A percentile compares a stretch with the other conserved stretches of the same genome.
Conservation (phyloP, 1,284 basidiomycete species). For the Trichosporon coremiiforme region DNA sequence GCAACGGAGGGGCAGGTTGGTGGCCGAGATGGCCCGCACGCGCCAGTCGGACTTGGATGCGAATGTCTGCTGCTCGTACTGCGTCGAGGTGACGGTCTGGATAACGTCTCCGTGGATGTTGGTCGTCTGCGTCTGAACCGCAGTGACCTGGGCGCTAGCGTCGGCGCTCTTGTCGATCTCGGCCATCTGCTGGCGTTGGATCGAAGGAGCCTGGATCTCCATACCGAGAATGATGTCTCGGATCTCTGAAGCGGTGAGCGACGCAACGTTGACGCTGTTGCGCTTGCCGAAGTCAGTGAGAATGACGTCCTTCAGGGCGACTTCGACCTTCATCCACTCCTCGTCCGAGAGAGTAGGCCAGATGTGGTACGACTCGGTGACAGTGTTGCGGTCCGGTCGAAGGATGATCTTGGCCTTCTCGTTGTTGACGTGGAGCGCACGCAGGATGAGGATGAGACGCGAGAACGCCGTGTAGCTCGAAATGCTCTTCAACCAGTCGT, state of each 20-base stretch:
- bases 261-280: conserved; percentile 98
- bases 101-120: conserved; percentile 98
- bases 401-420: conserved; percentile 97
- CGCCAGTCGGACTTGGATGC: conserved; percentile 99
- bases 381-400: conserved; percentile 88
- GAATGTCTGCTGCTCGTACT: conserved; percentile 97
- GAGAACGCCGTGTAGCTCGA: conserved; percentile 99
- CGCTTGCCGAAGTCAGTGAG: conserved; percentile 97
- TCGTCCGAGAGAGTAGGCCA: conserved; percentile 95
- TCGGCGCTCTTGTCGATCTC: conserved; percentile 96
- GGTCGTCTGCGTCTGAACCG: conserved; percentile 94
- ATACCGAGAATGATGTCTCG: conserved; percentile 96
- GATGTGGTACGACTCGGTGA: conserved; percentile 97
- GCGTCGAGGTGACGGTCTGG: conserved; percentile 93
- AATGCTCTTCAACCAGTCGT: conserved; percentile 99
- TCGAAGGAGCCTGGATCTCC: conserved; percentile 65
- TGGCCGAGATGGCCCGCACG: conserved; percentile 91
- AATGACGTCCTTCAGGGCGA: conserved; percentile 92
- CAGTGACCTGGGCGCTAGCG: conserved; percentile 92
- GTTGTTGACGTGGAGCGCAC: conserved; percentile 97
- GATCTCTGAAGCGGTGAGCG: conserved; percentile 92
- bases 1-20: conserved; percentile 90
- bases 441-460: conserved; percentile 89
- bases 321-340: conserved; percentile 99
- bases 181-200: conserved; percentile 98